Base-by-base conservation (phyloP, 495 filamentous ascomycete species). In the Daldinia loculata region DNA sequence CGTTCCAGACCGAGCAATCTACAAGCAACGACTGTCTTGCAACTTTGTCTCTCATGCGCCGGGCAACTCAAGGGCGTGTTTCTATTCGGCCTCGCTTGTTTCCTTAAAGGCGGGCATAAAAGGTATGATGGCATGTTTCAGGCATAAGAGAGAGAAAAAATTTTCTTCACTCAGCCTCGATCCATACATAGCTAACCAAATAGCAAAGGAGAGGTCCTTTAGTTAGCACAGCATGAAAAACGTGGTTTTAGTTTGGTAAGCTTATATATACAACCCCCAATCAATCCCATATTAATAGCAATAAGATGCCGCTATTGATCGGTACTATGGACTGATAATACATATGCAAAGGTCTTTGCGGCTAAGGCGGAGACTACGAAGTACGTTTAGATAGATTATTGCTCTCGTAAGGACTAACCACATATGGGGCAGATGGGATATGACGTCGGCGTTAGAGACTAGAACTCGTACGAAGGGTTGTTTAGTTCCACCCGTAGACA, bases 141-240 rank as follows among this genome's bases (percentile, higher is more conserved):
- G 66, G 62, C 62, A 36, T 62, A 19, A n/a, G 30, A 45, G 30
- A 45, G 29, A 45, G 41, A 66, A 69, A 73, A 53, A 26, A 50
- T 73, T 72, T 68, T 72, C 60, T 61, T 73, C 29, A 22, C 51
- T 71, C 70, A 73, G 70, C 70, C 70, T 73, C 61, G 66, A 73
- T 69, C 11, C 70, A 48, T 43, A 1, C 4, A 29, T 29, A 62
- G 30, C 29, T 69, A 60, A 39, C 57, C 36, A 48, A 41, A 61
- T 32, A 64, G 26, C 11, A 57, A 67, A 57, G 14, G 34, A 26
- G 45, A 43, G 48, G 43, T 39, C 66, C 60, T 69, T 61, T 48
- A 12, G 17, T 48, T 48, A 36, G 52, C 65, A 65, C 56, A 62
- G 52, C 70, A 65, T 72, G 50, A 53, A 51, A 36, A 51, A 36